Base-by-base conservation (phyloP, 176 grass and related monocot genomes). In the Oryza punctata region DNA sequence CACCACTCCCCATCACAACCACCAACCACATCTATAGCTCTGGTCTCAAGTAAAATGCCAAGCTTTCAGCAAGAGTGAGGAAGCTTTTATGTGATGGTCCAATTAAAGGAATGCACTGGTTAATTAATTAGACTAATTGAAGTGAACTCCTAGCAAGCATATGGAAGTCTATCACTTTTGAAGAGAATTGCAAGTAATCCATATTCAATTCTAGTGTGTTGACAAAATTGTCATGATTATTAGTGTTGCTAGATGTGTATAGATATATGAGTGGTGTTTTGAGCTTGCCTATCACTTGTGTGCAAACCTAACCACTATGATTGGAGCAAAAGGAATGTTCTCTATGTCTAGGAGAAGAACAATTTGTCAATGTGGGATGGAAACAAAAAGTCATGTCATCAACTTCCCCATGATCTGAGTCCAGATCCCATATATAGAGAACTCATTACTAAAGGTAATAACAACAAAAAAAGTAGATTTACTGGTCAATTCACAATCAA, bases 311-410 rank as follows among this genome's bases (percentile, higher is more conserved):
- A 85, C 24, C 1, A 50, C 64, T 66, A 81, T 89, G 82, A 85
- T 85, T 89, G 82, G 82, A 54, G 72, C 77, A 77, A 41, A 89
- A 81, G 43, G 72, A 89, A 89, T 85, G 88, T 89, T 81, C 38
- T 81, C 76, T 41, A 35, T 67, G 77, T 41, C 12, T 35, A 1
- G 63, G 14, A 23, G 8, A 73, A 27, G 43, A 57, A 35, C 25
- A 49, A 49, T 44, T 41, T 76, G 12, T 35, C 19, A 26, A 24
- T 45, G 26, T 72, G 74, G 16, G 28, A 64, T 87, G 65, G 79
- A 77, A 76, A 70, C 38, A 87, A 77, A 82, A 83, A 78, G 13
- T 78, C 73, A 63, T 78, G 9, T 50, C 12, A 76, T 76, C 45
- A 9, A 44, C 30, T 19, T n/a, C 33, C 16, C 71, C 71, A 71